Evolutionary conservation across 2,329 filamentous ascomycete genomes (phyloP), one percentile per base, ranked within the genome.

Genomic region (Diplodia seriata): DNA sequence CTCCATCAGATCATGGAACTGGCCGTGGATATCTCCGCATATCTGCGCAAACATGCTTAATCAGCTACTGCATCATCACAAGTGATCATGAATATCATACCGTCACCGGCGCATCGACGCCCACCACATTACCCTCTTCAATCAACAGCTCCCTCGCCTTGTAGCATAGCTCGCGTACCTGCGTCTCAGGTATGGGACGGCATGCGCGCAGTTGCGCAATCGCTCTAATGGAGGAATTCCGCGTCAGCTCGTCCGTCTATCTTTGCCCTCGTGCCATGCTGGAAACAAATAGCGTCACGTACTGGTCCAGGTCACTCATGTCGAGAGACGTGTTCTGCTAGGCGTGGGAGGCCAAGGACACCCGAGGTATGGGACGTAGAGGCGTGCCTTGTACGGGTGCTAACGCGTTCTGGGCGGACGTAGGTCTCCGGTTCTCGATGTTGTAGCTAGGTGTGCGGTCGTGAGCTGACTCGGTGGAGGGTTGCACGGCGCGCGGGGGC

Each of bases 1-100:
- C 80, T 97, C 94, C 94, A 97, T 97, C 74, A 97, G 81, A 77
- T 97, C 94, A 76, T 97, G 94, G 76, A 97, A 97, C 79, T 97
- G 94, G 72, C 94, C 94, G 77, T 98, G 94, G 68, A 98, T 97
- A 77, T 97, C 94, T 74, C 94, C 94, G 76, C 94, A 97, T 86
- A 97, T 97, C 89, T 91, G 62, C 14, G 5, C 47, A 64, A 40
- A 29, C 11, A 14, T 8, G 12, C 3, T 7, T 18, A 29, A 57
- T 72, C 69, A 73, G 71, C 66, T 20, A 56, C 31, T 1, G 8
- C 7, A 29, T n/a, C 4, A 6, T 1, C 5, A 56, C 36, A n/a
- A 12, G 20, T 29, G 15, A 55, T 36, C 40, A 47, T 66, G 51
- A 49, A 50, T 12, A 3, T 31, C 85, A 67, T 87, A 93, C 91